These are phyloP conservation scores for Lepraria neglecta DNA, from an alignment of 495 filamentous ascomycete genomes.

Conservation along the genomic window DNA sequence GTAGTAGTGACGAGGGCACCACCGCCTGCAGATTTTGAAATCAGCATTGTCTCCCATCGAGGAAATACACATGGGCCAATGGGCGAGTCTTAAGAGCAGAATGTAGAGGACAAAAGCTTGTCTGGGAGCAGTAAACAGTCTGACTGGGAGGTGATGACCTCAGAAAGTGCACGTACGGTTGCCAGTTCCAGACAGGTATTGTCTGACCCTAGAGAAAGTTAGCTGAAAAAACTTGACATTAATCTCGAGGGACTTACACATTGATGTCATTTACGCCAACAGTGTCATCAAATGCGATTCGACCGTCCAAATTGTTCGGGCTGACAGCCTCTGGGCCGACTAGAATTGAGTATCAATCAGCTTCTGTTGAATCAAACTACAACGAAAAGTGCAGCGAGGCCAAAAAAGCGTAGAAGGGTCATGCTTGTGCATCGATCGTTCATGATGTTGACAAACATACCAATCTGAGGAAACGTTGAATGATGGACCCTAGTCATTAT, in stretches of 20 bases:
- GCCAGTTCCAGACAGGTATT: slow-evolving; percentile 47
- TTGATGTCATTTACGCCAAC: slow-evolving; percentile 38
- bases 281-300: slow-evolving; percentile 42
- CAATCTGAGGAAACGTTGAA: slow-evolving; percentile 47
- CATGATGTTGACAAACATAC: slow-evolving; percentile 21
- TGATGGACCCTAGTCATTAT: slow-evolving; percentile 42
- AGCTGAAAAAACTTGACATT: background rate
- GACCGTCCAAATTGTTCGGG: slow-evolving; percentile 37
- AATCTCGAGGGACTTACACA: background rate
- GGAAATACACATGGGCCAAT: too few species aligned
- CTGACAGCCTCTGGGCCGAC: slow-evolving; percentile 38
- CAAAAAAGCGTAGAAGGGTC: too few species aligned
- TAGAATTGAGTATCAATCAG: background rate
- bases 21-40: background rate
- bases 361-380: background rate
- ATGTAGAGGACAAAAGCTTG: too few species aligned
- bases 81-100: too few species aligned
- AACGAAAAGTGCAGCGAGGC: too few species aligned
- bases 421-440: background rate
- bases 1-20: slow-evolving; percentile 37
- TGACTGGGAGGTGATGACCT: too few species aligned
- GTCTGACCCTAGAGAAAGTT: slow-evolving; percentile 29
- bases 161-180: slow-evolving; percentile 2
- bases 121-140: too few species aligned
- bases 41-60: too few species aligned